Base-by-base conservation (phyloP, 352 stramenopile species). In the Paralagenidium karlingii region DNA sequence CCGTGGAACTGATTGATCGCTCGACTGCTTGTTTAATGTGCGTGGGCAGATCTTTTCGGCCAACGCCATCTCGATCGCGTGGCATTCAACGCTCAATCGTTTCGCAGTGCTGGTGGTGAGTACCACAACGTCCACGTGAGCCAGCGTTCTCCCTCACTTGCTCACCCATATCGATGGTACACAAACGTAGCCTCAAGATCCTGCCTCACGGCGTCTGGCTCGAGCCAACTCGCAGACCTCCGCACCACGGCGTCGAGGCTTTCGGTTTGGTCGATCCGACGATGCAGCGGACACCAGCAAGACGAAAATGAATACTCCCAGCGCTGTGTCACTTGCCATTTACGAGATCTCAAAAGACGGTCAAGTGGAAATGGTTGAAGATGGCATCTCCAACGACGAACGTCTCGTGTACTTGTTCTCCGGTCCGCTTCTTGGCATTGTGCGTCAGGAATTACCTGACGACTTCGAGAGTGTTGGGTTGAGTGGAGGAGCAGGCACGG, bases 381-480 rank as follows among this genome's bases (percentile, higher is more conserved):
- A 75, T 3, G 67, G 54, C 38, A 45, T 51, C 8, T 64, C 55
- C 5, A 52, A 50, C 6, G 68, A 83, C n/a, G 62, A 82, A 16
- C 60, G 60, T 18, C 38, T 83, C 24, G 50, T 85, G 5, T 66
- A 85, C 42, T 46, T 83, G 28, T 88, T 84, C 40, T 79, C 74
- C 0, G 74, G 70, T 2, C 74, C 74, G 2, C 39, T 83, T 10
- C 64, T 88, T 13, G 67, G 74, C 2, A 46, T 88, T 16, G 68
- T 79, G 21, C 67, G 68, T 19, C 81, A 68, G 25, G 58, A 79
- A 33, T 8, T 36, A 20, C 16, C 19, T 22, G 30, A 36, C 30
- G 30, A 36, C 7, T 22, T 20, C 3, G 22, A 36, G 22, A 36
- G 30, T 20, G n/a, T n/a, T n/a, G n/a, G n/a, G n/a, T n/a, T n/a